Conservation (phyloP, 208 protist genomes). For the Wallacemonas sp. region DNA sequence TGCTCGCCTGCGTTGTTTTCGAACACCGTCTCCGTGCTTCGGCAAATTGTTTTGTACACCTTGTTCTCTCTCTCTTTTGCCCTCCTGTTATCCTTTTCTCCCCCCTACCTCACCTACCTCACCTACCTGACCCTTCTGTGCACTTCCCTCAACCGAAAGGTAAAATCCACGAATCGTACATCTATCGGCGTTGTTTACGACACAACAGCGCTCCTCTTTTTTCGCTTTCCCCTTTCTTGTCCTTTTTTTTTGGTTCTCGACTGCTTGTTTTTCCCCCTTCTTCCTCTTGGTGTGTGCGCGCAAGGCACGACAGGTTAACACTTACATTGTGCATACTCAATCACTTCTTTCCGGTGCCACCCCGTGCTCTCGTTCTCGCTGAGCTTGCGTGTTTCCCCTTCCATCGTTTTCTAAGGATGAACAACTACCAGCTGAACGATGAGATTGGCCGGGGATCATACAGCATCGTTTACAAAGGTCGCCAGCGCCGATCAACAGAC, state of each 20-base stretch:
- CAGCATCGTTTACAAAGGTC: conserved; percentile 93
- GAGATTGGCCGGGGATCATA: conserved; percentile 90
- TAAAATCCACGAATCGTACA: not conserved
- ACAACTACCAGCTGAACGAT: conserved; percentile 94
- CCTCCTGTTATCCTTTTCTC: too few relatives aligned
- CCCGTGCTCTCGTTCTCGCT: not conserved
- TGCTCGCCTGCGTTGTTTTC: too few relatives aligned
- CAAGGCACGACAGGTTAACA: too few relatives aligned
- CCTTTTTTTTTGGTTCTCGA: conserved; percentile 7
- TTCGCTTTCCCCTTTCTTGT: conserved; percentile 18
- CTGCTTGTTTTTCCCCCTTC: not conserved
- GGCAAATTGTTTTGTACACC: too few relatives aligned
- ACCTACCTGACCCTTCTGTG: too few relatives aligned
- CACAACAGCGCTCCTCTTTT: conserved; percentile 1
- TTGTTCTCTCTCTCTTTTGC: too few relatives aligned
- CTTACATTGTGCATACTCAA: too few relatives aligned
- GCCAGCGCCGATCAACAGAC: conserved; percentile 87
- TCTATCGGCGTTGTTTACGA: conserved; percentile 24
- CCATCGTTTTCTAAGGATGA: conserved; percentile 67
- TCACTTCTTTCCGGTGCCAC: conserved; percentile 6
- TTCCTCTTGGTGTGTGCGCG: not conserved
- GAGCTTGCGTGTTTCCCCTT: not conserved
- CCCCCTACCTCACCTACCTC: too few relatives aligned
- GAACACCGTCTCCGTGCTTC: too few relatives aligned
- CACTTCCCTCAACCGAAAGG: too few relatives aligned